Conservation (phyloP, 495 filamentous ascomycete species). For the Oidiodendron maius region DNA sequence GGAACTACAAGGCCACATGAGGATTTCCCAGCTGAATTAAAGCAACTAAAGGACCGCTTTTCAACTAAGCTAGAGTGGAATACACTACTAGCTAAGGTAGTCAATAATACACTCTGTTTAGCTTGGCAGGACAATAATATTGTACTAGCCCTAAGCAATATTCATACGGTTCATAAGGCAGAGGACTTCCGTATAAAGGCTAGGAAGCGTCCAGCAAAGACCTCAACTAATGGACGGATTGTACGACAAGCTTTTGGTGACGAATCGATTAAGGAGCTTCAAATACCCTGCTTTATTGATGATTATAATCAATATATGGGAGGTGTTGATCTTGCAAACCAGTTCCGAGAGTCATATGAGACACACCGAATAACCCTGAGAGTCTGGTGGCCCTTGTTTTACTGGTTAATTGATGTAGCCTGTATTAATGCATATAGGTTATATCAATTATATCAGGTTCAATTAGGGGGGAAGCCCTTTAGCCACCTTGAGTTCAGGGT, state of each 20-base stretch:
- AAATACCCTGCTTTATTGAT: conserved; percentile 17
- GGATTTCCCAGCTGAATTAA: conserved; percentile 3
- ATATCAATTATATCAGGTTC: too few relatives aligned
- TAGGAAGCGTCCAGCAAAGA: conserved; percentile 5
- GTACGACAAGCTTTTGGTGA: conserved; percentile 12
- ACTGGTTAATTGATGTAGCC: conserved; percentile 22
- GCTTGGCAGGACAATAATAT: conserved; percentile 17
- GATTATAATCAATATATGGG: conserved; percentile 27
- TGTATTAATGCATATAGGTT: too few relatives aligned
- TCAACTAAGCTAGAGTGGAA: conserved; percentile 14
- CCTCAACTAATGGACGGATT: conserved; percentile 6
- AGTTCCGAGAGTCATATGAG: conserved; percentile 19
- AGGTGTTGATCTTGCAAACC: conserved; percentile 25
- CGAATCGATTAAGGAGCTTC: conserved; percentile 1
- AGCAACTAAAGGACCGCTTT: not conserved
- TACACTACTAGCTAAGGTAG: conserved; percentile 8
- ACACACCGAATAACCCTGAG: conserved; percentile 11
- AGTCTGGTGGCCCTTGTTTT: conserved; percentile 23
- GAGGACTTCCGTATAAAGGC: not conserved
- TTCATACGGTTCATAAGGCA: conserved; percentile 3
- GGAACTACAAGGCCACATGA: conserved; percentile 10
- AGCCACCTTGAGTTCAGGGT: too few relatives aligned
- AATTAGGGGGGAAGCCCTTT: too few relatives aligned
- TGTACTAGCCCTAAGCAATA: conserved; percentile 8
- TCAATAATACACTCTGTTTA: conserved; percentile 6